Evolutionary conservation across 73 alveolate genomes (phyloP).

Genomic region (Uronychia setigera): DNA sequence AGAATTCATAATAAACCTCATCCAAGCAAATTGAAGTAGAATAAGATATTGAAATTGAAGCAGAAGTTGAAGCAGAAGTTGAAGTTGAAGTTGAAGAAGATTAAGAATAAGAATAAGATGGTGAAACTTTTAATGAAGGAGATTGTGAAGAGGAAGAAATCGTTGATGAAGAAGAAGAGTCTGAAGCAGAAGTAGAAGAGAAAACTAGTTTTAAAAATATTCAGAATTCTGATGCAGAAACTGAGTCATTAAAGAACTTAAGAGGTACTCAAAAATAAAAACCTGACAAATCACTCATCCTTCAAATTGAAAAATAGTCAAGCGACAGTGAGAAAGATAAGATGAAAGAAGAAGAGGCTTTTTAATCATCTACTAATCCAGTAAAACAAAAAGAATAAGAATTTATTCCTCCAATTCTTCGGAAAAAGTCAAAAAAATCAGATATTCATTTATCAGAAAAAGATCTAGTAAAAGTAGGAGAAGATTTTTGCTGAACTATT

Average conservation of each 20-base stretch:
- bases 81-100: background rate
- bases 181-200: background rate
- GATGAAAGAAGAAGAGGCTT: too few relatives aligned
- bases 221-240: background rate
- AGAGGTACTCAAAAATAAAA: background rate
- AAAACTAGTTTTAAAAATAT: too few relatives aligned
- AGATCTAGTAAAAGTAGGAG: background rate
- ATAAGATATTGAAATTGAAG: background rate
- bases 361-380: too few relatives aligned
- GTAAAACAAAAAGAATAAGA: background rate
- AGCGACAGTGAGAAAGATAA: background rate
- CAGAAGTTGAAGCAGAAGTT: background rate
- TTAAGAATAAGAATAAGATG: background rate
- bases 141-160: conserved; percentile 26
- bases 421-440: background rate
- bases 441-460: background rate
- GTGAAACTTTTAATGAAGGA: background rate
- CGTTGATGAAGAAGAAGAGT: conserved; percentile 8
- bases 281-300: background rate
- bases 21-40: too few relatives aligned
- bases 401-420: background rate
- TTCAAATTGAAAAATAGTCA: too few relatives aligned
- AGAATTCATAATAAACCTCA: background rate
- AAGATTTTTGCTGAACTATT: background rate
- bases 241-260: background rate